Evolutionary conservation across 2,329 filamentous ascomycete species (phyloP), one percentile per base, ranked within the genome.

Genomic region (Macrophomina tecta): DNA sequence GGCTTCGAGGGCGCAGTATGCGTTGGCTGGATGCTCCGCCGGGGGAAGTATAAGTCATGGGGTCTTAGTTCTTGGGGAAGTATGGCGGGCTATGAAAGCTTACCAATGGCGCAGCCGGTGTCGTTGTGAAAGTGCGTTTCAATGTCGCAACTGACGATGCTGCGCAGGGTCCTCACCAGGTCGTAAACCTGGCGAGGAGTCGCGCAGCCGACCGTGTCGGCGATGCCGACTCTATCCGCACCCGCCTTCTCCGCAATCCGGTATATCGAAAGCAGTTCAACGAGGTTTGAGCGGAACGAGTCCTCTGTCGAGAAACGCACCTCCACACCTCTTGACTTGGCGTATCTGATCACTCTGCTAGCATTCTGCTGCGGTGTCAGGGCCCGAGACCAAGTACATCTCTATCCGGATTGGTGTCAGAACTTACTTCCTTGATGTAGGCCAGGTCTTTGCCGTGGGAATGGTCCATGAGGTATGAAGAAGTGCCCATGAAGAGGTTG

Each of bases 51-150:
- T 63, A 40, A 63, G 58, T 45, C 14, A 28, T 18, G 7, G 3
- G 23, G 23, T 23, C 23, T 23, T 2, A 16, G 12, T 3, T n/a
- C 18, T 7, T 18, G 3, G 11, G n/a, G 36, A 16, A 3, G 11
- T 14, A 9, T 7, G 16, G 2, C 30, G 11, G 12, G n/a, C 16
- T 2, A 16, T n/a, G 8, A 14, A 28, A 4, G 16, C 62, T 66
- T 16, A 66, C 64, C 65, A 42, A 94, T 91, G 66, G 91, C 91
- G 77, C 94, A 97, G 69, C 92, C 93, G 67, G 93, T 97, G 76
- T 97, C 94, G 78, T 97, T 92, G 86, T 97, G 93, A 87, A 94
- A 92, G 81, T 95, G 92, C 36, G 87, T 90, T 81, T 95, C 91
- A 70, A 95, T 95, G 73, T 95, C 91, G 78, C 91, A 94, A 73